phyloP scores from a whole-genome alignment of 139 green algal species.

The Micromonas commoda region DNA sequence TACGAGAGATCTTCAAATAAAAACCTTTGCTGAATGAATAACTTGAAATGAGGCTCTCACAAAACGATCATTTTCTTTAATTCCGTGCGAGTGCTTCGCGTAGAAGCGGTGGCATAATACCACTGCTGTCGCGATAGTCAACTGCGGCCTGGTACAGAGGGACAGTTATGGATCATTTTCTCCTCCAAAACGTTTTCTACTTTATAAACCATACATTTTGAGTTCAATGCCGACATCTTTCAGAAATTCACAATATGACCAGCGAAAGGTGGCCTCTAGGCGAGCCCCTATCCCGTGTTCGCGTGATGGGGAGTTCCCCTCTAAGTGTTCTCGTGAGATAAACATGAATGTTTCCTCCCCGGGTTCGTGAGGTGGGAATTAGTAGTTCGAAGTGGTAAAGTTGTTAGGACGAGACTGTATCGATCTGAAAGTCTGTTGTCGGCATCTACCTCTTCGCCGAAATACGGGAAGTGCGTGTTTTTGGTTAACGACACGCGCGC shows the following conservation, averaged over 20 bases:
- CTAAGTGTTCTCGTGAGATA: no score
- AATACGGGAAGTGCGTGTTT: no score
- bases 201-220: slow-evolving; percentile 12
- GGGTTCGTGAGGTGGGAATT: no score
- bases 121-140: slow-evolving; percentile 26
- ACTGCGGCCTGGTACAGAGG: slow-evolving; percentile 12
- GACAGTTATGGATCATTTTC: background rate
- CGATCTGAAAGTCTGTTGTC: no score
- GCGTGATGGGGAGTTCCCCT: no score
- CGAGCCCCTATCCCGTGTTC: no score
- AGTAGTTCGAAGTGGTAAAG: no score
- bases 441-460: no score
- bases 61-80: background rate
- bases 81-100: background rate
- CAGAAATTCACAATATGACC: slow-evolving; percentile 25
- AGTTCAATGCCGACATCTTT: slow-evolving; percentile 20
- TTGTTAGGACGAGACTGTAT: no score
- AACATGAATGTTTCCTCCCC: no score
- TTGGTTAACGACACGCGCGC: no score
- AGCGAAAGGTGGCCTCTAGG: slow-evolving; percentile 19
- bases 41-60: background rate
- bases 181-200: no score
- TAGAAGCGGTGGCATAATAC: slow-evolving; percentile 31
- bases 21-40: background rate
- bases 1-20: slow-evolving; percentile 35